These are phyloP conservation scores for Hirsutella minnesotensis DNA, from an alignment of 2,329 filamentous ascomycete species.

Conservation along the genomic window DNA sequence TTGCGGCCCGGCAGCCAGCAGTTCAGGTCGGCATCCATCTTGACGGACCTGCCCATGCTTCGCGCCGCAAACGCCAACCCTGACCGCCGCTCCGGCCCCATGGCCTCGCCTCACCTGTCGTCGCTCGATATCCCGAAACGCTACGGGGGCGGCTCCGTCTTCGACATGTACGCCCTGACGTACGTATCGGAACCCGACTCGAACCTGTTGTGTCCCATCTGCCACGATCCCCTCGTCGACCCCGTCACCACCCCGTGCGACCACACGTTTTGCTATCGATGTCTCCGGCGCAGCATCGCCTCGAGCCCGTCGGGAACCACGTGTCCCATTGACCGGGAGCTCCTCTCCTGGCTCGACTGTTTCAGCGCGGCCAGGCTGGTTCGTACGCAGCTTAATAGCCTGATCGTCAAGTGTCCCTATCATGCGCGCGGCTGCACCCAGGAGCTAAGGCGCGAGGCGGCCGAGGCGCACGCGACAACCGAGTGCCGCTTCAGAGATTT, in stretches of 20 bases:
- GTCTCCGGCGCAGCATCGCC: conserved; percentile 32
- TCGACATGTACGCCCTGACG: conserved; percentile 33
- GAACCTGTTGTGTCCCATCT: conserved; percentile 42
- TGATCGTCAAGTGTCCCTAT: conserved; percentile 48
- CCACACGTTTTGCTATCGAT: conserved; percentile 52
- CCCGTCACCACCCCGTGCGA: conserved; percentile 51
- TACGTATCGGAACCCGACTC: conserved; percentile 32
- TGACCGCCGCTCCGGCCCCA: conserved; percentile 20
- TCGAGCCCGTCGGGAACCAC: conserved; percentile 26
- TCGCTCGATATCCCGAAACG: conserved; percentile 26
- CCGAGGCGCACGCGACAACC: conserved; percentile 42
- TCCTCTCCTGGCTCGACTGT: conserved; percentile 24
- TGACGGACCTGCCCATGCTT: conserved; percentile 6
- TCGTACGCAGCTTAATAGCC: conserved; percentile 47
- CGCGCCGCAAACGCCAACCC: conserved; percentile 12
- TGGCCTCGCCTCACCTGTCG: conserved; percentile 22
- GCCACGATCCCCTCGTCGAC: conserved; percentile 47
- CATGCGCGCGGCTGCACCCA: conserved; percentile 35
- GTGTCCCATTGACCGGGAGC: conserved; percentile 48
- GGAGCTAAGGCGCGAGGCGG: conserved; percentile 37
- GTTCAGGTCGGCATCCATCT: conserved; percentile 3
- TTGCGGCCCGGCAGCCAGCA: conserved; percentile 8
- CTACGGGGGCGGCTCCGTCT: conserved; percentile 24
- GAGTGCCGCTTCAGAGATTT: conserved; percentile 46
- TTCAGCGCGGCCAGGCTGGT: conserved; percentile 35